These are phyloP conservation scores for Brasilioporus rufonigricans DNA, from an alignment of 768 basidiomycete species.

Conservation along the genomic window DNA sequence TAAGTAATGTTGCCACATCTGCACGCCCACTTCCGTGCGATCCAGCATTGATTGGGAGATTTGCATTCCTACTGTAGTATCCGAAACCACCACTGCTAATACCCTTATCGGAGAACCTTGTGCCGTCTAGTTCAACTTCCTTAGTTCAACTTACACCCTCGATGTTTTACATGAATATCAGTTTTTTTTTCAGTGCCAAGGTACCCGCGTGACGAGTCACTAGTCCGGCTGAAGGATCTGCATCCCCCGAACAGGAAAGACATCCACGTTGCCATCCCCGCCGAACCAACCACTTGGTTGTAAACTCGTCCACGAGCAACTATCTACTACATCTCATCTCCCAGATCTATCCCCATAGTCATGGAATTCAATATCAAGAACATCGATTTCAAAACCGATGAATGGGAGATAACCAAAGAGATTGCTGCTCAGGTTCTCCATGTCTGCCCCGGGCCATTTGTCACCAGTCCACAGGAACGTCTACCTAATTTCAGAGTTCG, in stretches of 20 bases:
- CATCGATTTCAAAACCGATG: constrained; percentile 38
- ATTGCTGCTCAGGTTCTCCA: constrained; percentile 57
- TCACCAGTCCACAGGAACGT: constrained; percentile 20
- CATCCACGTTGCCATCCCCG: no score
- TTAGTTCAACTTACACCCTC: no score
- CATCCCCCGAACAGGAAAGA: no score
- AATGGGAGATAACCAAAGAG: constrained; percentile 55
- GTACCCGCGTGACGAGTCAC: no score
- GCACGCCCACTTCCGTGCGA: not conserved
- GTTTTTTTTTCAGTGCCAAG: no score
- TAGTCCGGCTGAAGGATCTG: not conserved
- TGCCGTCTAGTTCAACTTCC: constrained; percentile 1
- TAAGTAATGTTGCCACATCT: constrained; percentile 16
- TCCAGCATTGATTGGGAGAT: not conserved
- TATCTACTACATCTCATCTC: not conserved
- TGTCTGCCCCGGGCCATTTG: constrained; percentile 27
- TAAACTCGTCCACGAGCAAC: no score
- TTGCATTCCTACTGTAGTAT: not conserved
- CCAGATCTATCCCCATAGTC: not conserved
- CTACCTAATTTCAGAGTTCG: constrained; percentile 59
- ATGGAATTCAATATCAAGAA: constrained; percentile 41
- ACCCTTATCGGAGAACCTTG: not conserved
- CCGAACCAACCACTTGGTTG: no score
- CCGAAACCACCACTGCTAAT: not conserved
- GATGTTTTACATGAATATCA: no score